Evolutionary conservation across 768 basidiomycete genomes (phyloP), one percentile per base, ranked within the genome.

Genomic region (Suillus placidus): DNA sequence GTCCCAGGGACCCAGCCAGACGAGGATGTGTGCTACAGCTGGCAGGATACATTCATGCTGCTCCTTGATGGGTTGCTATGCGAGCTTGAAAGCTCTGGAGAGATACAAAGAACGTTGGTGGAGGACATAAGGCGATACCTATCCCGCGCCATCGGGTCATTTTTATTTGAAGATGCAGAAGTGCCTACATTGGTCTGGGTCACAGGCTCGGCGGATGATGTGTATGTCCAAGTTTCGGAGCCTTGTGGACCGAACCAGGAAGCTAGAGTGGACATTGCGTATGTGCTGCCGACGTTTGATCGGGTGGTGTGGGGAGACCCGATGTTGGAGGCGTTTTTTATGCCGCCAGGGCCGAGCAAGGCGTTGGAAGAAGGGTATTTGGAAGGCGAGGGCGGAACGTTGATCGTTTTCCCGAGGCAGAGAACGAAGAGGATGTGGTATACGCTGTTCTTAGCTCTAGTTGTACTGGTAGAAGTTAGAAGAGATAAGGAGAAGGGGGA

Each of bases 401-500:
- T 87, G 52, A 79, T 89, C 3, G 71, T 85, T 30, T 88, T 92
- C 66, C 77, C 83, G 14, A 81, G 91, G 58, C 91, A 93, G 76
- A 84, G 81, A 73, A 93, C 91, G 58, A 93, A 93, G 75, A 78
- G 91, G 66, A 69, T 88, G 57, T 93, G 91, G 92, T 93, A 92
- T 73, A 87, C 86, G 38, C 71, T 92, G 7, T 92, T 89, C 72
- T 71, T 89, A 65, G 86, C 88, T 14, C 66, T 83, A 58, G 70
- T 88, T 13, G 74, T 88, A 2, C 77, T 89, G 61, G 74, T 88
- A 57, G 78, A 78, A 32, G 84, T 83, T 67, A 74, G 73, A 60
- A 54, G 64, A 42, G 63, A 67, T 40, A 64, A 35, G 45, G 63
- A 30, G n/a, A 52, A 55, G 34, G 69, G 57, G 38, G 70, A 70